A percentile compares a stretch with the other conserved stretches of the same genome.
Evolutionary conservation across 495 filamentous ascomycete species (phyloP).

Genomic region (Aspergillus sparsus): DNA sequence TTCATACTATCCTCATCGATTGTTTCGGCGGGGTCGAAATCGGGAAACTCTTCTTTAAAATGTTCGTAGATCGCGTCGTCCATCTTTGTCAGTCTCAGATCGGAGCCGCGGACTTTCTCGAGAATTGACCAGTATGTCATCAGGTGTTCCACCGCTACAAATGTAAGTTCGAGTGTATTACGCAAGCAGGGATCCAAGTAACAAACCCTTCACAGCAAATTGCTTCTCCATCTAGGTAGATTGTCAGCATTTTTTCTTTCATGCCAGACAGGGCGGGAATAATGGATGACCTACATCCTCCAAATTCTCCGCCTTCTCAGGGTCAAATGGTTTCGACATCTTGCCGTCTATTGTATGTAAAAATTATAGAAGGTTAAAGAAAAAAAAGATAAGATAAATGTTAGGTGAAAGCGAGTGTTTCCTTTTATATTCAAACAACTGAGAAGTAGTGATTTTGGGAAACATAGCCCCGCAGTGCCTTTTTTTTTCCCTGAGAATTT

Average conservation of each 20-base stretch:
- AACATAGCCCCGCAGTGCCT: constrained; percentile 28
- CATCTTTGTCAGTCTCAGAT: constrained; percentile 84
- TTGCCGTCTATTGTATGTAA: constrained; percentile 23
- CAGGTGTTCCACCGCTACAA: constrained; percentile 84
- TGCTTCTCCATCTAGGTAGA: constrained; percentile 89
- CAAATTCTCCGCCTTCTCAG: constrained; percentile 73
- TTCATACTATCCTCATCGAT: constrained; percentile 96
- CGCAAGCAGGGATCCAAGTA: neutral
- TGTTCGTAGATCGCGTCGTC: constrained; percentile 93
- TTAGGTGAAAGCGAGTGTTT: constrained; percentile 1
- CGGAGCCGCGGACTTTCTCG: constrained; percentile 81
- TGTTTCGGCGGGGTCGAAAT: constrained; percentile 77
- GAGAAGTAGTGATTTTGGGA: neutral
- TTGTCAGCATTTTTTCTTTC: constrained; percentile 28
- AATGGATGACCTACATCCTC: constrained; percentile 61
- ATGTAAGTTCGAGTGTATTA: constrained; percentile 22
- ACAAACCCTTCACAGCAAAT: constrained; percentile 91
- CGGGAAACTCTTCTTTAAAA: constrained; percentile 83
- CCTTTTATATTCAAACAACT: constrained; percentile 18
- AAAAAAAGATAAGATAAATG: neutral
- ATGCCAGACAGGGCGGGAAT: neutral
- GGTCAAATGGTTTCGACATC: constrained; percentile 58
- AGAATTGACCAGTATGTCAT: constrained; percentile 96
- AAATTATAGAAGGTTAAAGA: neutral
- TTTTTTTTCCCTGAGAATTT: constrained; percentile 40